Evolutionary conservation across 768 basidiomycete genomes (phyloP).

Genomic region (Boletus edulis): DNA sequence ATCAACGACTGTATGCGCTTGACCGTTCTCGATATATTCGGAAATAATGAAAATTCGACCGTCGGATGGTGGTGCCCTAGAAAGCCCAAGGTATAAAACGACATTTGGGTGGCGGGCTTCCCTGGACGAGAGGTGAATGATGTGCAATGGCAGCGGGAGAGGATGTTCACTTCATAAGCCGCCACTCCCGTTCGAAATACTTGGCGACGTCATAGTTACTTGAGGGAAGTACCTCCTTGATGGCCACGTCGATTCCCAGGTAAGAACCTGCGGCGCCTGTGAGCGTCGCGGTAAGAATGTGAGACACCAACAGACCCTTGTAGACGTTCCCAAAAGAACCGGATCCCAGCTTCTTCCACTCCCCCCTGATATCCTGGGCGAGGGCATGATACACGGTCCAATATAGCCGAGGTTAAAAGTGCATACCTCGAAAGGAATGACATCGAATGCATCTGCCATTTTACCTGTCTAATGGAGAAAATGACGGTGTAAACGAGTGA

Average conservation of each 20-base stretch:
- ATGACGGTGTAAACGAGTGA: background rate
- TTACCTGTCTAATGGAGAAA: background rate
- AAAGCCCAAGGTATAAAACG: slow-evolving; percentile 89
- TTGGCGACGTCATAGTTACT: slow-evolving; percentile 92
- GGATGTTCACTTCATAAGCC: slow-evolving; percentile 75
- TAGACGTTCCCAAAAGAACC: slow-evolving; percentile 93
- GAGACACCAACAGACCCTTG: slow-evolving; percentile 46
- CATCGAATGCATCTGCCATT: slow-evolving; percentile 77
- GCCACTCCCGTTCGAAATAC: slow-evolving; percentile 99
- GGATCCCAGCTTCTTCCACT: slow-evolving; percentile 89
- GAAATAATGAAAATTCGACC: slow-evolving; percentile 92
- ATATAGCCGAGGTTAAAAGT: background rate
- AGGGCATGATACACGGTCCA: background rate
- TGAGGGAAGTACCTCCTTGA: slow-evolving; percentile 94
- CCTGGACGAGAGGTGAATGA: slow-evolving; percentile 29
- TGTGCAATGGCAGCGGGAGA: background rate
- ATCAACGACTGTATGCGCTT: background rate
- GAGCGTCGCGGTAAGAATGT: background rate
- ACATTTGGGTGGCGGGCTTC: slow-evolving; percentile 92
- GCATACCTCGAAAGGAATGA: slow-evolving; percentile 80
- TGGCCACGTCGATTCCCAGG: slow-evolving; percentile 93
- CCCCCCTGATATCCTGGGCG: slow-evolving; percentile 76
- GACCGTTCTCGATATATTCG: slow-evolving; percentile 88
- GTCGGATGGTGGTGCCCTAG: slow-evolving; percentile 72
- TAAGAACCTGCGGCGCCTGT: slow-evolving; percentile 60